These are phyloP conservation scores for Orychophragmus violaceus DNA, from an alignment of 345 rosid species.

Conservation along the genomic window DNA sequence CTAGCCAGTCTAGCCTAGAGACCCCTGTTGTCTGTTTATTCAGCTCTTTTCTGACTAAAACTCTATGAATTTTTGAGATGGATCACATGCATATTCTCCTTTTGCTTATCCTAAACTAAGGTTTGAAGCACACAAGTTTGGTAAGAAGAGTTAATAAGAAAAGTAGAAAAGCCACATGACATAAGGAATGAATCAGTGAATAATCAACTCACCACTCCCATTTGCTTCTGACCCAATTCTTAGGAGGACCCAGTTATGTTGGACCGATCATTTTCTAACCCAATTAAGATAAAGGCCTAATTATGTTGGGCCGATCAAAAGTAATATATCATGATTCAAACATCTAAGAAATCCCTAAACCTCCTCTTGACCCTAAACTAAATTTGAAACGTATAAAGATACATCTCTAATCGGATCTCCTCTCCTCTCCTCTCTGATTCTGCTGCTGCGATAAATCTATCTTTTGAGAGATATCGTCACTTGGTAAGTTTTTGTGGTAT, in stretches of 20 bases:
- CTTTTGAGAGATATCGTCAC: too few species aligned
- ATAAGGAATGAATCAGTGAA: not conserved
- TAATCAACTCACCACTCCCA: not conserved
- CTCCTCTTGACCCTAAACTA: not conserved
- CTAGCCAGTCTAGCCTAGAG: not conserved
- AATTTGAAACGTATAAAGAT: not conserved
- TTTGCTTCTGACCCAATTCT: too few species aligned
- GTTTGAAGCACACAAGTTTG: not conserved
- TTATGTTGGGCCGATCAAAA: too few species aligned
- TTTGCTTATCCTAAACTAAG: not conserved
- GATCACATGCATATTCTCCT: not conserved
- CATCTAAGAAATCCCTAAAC: not conserved
- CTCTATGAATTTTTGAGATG: not conserved
- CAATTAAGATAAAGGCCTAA: too few species aligned
- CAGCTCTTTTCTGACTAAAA: conserved; percentile 6
- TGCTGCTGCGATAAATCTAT: too few species aligned
- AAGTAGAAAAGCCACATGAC: conserved; percentile 14
- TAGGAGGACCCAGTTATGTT: not conserved
- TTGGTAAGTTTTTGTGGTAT: too few species aligned
- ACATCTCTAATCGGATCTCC: too few species aligned
- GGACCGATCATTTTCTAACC: not conserved
- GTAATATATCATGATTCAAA: too few species aligned
- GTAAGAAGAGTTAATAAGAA: conserved; percentile 7
- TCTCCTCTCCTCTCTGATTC: too few species aligned
- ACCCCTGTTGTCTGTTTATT: not conserved